Percentiles rank a stretch among this genome's conserved stretches.
Evolutionary conservation across 2,329 filamentous ascomycete genomes (phyloP).

Genomic region (Colletotrichum liriopes): DNA sequence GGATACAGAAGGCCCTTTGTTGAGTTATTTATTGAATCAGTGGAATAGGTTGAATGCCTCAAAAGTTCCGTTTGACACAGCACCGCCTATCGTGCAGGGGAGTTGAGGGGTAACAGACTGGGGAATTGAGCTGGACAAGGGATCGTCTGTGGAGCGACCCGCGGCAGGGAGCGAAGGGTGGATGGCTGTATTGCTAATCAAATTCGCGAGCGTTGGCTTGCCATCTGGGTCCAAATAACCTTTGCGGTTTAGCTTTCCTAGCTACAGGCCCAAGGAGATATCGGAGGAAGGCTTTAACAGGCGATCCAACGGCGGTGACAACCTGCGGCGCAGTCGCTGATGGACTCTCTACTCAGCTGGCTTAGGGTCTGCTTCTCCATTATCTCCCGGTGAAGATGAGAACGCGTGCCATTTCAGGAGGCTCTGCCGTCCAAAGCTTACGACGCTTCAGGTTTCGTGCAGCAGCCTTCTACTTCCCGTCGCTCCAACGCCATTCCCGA

Average conservation of each 20-base stretch:
- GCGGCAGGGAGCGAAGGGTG: neutral
- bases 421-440: neutral
- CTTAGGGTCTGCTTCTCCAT: neutral
- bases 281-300: neutral
- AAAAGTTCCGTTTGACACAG: neutral
- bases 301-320: neutral
- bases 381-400: too few relatives aligned
- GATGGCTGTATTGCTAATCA: neutral
- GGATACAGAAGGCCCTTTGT: neutral
- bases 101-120: neutral
- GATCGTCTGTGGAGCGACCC: neutral
- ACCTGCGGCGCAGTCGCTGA: neutral
- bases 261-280: slow-evolving; percentile 2
- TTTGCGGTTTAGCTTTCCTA: neutral
- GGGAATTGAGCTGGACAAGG: neutral
- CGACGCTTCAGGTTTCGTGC: neutral
- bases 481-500: too few relatives aligned
- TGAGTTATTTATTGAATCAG: neutral
- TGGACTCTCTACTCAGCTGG: neutral
- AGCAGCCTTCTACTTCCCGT: too few relatives aligned
- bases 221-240: neutral
- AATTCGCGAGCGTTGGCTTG: too few relatives aligned
- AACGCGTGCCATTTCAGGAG: neutral
- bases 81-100: neutral
- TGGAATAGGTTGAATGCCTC: neutral